Base-by-base conservation (phyloP, 805 yeast species). In the Lipomyces kockii region DNA sequence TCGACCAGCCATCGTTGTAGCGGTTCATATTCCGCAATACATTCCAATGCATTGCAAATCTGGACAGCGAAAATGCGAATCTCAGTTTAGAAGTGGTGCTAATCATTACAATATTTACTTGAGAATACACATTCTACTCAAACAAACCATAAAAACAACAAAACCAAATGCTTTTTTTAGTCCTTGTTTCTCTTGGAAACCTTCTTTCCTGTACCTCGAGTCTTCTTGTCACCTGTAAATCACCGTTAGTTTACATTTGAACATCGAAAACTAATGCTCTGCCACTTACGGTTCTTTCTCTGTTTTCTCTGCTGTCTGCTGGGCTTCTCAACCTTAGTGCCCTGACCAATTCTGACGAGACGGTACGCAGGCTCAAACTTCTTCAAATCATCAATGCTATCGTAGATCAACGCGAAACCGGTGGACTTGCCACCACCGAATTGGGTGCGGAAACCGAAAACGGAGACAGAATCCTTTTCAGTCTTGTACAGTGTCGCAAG, bases 291-390 rank as follows among this genome's bases (percentile, higher is more conserved):
- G 97, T 95, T 95, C 93, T 95, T 94, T 92, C 90, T 92, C 73
- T 94, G 98, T 86, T 95, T 95, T 89, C 99, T 92, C 88, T 95
- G 99, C 87, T 93, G 97, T 92, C 98, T 93, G 79, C 98, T 92
- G 79, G 97, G 87, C 88, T 92, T 92, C 85, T 94, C 98, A 80
- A 89, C 93, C 89, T 91, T 92, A 78, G 86, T 86, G 81, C 97
- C 98, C 82, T 93, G 88, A 81, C 98, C 98, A 88, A 91, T 90
- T 90, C 99, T 93, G 79, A 95, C 97, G 82, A 92, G 91, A 87
- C 99, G 93, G 96, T 95, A 95, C 77, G 92, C 82, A 86, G 99
- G 99, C 88, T 95, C 99, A 84, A 95, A 94, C 85, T 89, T 93
- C 90, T 93, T 91, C 82, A 97, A 94, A 82, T 93, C 97, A 79